Base-by-base conservation (phyloP, 495 filamentous ascomycete species). In the Corynascus novoguineensis region DNA sequence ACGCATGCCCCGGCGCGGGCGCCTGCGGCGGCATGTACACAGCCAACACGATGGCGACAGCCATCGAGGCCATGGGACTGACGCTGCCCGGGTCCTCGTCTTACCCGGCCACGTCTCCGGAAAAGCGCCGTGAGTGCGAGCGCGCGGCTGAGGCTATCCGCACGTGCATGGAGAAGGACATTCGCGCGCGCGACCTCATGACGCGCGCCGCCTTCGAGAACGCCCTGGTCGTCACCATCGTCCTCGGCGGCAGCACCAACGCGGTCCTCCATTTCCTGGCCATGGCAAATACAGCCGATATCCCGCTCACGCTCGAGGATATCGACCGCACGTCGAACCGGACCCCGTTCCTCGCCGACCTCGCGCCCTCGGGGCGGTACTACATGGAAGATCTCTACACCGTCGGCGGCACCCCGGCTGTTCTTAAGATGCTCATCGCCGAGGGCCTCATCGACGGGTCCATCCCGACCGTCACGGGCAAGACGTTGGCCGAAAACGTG, bases 1-100 rank as follows among this genome's bases (percentile, higher is more conserved):
- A 96, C 61, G 85, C 92, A 4, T 97, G 93, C 70, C 93, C 93
- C 24, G 90, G 89, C 14, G 84, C 88, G 14, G 92, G 92, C 31
- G 92, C 91, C n/a, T 98, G 93, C 64, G 93, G 93, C 60, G 93
- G 93, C 47, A 98, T 98, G 89, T 82, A 88, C 71, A 98, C 93
- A 3, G 93, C 93, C 53, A 98, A 98, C 70, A 97, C 93, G 2
- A 96, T 98, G 92, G 88, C 90, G 5, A 95, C 91, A 0, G 91
- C 91, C 14, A 90, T 98, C 60, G 93, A 98, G 71, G 88, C 90
- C 8, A 95, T 98, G 89, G 93, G 93, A 51, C 79, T 98, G 22
- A 84, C 84, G 3, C 78, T 97, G 15, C 92, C 93, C 0, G 92
- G 92, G 10, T 96, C 90, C 1, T 95, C 90, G 0, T 92, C 89